Evolutionary conservation across 2,329 filamentous ascomycete genomes (phyloP).

Genomic region (Botrytis paeoniae): DNA sequence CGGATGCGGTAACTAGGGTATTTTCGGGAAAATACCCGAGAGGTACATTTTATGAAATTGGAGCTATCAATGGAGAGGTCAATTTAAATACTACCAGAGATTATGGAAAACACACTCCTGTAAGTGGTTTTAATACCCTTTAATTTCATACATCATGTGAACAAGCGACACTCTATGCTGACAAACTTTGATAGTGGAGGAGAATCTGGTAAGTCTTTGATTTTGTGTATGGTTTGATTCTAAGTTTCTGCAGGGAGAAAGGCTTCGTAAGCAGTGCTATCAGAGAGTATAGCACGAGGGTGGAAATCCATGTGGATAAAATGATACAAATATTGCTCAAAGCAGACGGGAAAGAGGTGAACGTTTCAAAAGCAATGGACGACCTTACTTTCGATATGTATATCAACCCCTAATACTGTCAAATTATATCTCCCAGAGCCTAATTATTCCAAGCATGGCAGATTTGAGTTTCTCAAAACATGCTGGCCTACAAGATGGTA

Average conservation of each 20-base stretch:
- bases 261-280: conserved; percentile 22
- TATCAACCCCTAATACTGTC: neutral
- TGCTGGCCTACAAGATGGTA: conserved; percentile 24
- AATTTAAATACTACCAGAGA: conserved; percentile 24
- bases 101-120: conserved; percentile 20
- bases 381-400: conserved; percentile 26
- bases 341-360: conserved; percentile 15
- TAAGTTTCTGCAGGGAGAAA: conserved; percentile 16
- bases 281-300: conserved; percentile 22
- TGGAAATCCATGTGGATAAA: conserved; percentile 24
- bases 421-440: neutral
- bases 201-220: conserved; percentile 19
- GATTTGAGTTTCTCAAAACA: conserved; percentile 25
- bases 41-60: conserved; percentile 24
- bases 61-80: conserved; percentile 19
- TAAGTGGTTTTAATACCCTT: neutral
- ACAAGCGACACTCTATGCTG: neutral
- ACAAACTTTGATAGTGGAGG: conserved; percentile 19
- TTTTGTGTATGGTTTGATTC: neutral
- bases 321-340: conserved; percentile 16
- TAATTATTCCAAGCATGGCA: conserved; percentile 22
- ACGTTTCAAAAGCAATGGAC: conserved; percentile 20
- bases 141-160: neutral
- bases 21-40: conserved; percentile 25
- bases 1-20: conserved; percentile 22